Percentiles rank a stretch among this genome's conserved stretches.
Conservation (phyloP, 495 filamentous ascomycete genomes). For the Hypomontagnella monticulosa region DNA sequence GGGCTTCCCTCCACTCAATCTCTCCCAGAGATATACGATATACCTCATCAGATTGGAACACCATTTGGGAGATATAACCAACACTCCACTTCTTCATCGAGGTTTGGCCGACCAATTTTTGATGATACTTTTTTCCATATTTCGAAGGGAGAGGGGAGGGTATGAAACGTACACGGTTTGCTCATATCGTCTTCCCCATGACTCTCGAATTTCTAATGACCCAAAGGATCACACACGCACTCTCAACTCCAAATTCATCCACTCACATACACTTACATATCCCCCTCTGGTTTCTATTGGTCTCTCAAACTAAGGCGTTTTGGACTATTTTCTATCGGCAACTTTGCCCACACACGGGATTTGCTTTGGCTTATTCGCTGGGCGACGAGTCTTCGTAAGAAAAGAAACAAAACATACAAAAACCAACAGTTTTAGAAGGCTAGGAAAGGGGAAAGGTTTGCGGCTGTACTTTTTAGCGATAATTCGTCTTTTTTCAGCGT, state of each 20-base stretch:
- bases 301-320: constrained; percentile 38
- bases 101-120: constrained; percentile 58
- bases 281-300: constrained; percentile 22
- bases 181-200: constrained; percentile 38
- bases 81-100: constrained; percentile 59
- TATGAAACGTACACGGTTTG: constrained; percentile 48
- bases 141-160: constrained; percentile 46
- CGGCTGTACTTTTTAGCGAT: constrained; percentile 32
- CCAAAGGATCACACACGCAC: constrained; percentile 30
- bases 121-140: constrained; percentile 48
- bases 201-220: constrained; percentile 45
- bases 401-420: constrained; percentile 32
- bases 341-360: constrained; percentile 13
- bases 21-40: constrained; percentile 44
- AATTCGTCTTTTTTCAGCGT: constrained; percentile 44
- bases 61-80: constrained; percentile 56
- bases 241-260: constrained; percentile 39
- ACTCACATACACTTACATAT: constrained; percentile 3
- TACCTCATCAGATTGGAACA: constrained; percentile 58
- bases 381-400: constrained; percentile 35
- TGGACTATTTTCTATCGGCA: constrained; percentile 45
- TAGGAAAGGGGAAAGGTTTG: constrained; percentile 41
- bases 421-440: constrained; percentile 18
- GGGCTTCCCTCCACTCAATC: constrained; percentile 49
- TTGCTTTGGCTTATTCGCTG: constrained; percentile 40